Evolutionary conservation across 169 alveolate genomes (phyloP).

Genomic region (Miamiensis avidus): DNA sequence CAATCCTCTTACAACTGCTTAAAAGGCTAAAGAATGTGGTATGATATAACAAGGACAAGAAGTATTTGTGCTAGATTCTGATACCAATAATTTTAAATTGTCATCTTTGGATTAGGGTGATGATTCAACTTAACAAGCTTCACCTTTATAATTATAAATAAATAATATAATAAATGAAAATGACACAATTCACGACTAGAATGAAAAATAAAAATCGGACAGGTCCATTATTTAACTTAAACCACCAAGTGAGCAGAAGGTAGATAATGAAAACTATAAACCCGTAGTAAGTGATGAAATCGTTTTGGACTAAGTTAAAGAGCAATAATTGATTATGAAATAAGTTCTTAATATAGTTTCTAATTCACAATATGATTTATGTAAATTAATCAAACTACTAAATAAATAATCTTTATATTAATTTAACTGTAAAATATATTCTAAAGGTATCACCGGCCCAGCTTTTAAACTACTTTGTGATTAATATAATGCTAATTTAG

Average conservation of each 20-base stretch:
- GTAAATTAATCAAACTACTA: neutral
- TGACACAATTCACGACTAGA: neutral
- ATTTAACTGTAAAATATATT: neutral
- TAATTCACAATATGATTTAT: neutral
- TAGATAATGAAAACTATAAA: too few species aligned
- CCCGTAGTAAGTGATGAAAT: too few species aligned
- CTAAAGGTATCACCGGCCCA: neutral
- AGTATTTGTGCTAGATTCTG: slow-evolving; percentile 45
- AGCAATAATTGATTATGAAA: neutral
- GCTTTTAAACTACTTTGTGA: neutral
- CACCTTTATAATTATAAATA: neutral
- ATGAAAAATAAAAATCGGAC: too few species aligned
- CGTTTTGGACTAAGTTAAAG: too few species aligned
- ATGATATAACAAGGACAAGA: slow-evolving; percentile 47
- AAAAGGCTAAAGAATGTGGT: slow-evolving; percentile 66
- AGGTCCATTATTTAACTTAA: too few species aligned
- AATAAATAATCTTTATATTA: neutral
- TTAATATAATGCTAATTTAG: neutral
- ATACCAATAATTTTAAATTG: slow-evolving; percentile 21
- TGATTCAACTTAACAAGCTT: neutral
- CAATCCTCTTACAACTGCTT: slow-evolving; percentile 71
- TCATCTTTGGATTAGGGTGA: neutral
- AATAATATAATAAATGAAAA: neutral
- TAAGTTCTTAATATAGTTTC: slow-evolving; percentile 5
- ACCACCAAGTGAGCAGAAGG: too few species aligned